Conservation (phyloP, 139 green algal genomes). For the Chlamydomonas eustigma region DNA sequence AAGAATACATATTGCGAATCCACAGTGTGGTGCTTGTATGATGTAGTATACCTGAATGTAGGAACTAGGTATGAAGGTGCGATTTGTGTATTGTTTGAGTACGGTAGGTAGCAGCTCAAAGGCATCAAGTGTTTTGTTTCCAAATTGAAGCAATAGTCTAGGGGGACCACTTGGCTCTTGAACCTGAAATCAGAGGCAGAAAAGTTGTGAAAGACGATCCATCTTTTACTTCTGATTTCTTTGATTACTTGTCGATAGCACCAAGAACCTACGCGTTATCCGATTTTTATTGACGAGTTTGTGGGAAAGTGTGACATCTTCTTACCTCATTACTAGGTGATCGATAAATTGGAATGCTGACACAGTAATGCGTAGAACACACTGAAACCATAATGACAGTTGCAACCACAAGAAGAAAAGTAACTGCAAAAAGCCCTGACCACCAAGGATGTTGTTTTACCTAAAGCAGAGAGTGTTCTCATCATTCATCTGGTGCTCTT, state of each 20-base stretch:
- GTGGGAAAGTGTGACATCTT: too few relatives aligned
- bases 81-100: not conserved
- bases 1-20: too few relatives aligned
- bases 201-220: too few relatives aligned
- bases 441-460: constrained; percentile 2
- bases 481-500: too few relatives aligned
- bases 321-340: not conserved
- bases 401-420: not conserved
- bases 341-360: not conserved
- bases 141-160: not conserved
- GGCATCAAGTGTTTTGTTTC: not conserved
- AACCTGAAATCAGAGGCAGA: too few relatives aligned
- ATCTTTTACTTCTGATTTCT: too few relatives aligned
- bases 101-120: not conserved
- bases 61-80: not conserved
- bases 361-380: not conserved
- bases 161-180: not conserved
- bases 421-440: not conserved
- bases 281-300: too few relatives aligned
- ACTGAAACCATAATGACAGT: not conserved
- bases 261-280: too few relatives aligned
- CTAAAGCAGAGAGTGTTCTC: too few relatives aligned
- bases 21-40: too few relatives aligned
- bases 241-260: too few relatives aligned
- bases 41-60: not conserved